Conservation (phyloP, 805 yeast species). For the Lipomyces sp. region DNA sequence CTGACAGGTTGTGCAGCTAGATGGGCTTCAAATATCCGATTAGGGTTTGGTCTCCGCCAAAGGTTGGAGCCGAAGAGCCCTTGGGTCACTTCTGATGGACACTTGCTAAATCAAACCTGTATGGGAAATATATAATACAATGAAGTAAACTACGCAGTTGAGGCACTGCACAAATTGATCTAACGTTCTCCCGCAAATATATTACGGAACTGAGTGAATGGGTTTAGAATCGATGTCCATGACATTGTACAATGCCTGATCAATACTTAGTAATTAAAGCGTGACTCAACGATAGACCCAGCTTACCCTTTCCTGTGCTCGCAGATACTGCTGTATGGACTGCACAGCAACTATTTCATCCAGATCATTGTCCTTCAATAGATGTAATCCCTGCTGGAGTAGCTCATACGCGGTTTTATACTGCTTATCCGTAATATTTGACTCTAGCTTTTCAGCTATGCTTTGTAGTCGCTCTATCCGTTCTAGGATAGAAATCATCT, state of each 20-base stretch:
- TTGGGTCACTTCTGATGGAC: too few relatives aligned
- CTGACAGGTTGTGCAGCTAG: too few relatives aligned
- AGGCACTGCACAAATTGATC: background rate
- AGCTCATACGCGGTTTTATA: constrained; percentile 68
- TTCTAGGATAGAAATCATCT: constrained; percentile 71
- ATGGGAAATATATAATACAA: background rate
- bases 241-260: constrained; percentile 17
- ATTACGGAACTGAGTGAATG: background rate
- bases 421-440: constrained; percentile 67
- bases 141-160: background rate
- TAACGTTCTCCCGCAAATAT: background rate
- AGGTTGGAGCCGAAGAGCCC: too few relatives aligned
- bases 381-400: constrained; percentile 51
- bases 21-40: too few relatives aligned
- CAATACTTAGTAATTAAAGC: background rate
- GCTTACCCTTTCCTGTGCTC: constrained; percentile 25
- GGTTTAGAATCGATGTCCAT: constrained; percentile 17
- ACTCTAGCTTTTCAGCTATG: constrained; percentile 68
- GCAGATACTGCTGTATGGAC: constrained; percentile 40
- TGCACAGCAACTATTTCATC: constrained; percentile 43
- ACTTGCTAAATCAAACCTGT: too few relatives aligned
- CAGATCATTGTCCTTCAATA: constrained; percentile 44
- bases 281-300: background rate
- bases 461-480: constrained; percentile 64
- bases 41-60: too few relatives aligned